Evolutionary conservation across 768 basidiomycete species (phyloP).

Genomic region (Tephrocybe rancida): DNA sequence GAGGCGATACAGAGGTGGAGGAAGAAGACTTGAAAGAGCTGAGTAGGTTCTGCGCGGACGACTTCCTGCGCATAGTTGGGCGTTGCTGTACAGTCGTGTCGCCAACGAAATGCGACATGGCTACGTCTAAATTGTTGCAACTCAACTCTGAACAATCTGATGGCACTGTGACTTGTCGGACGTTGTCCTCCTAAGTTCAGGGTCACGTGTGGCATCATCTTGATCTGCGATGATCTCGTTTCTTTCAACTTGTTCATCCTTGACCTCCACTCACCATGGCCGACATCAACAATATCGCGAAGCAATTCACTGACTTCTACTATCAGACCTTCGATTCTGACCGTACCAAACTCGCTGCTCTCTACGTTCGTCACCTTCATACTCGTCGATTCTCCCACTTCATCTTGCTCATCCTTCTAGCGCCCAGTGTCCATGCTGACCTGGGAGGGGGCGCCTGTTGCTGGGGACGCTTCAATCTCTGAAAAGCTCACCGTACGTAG

Average conservation of each 20-base stretch:
- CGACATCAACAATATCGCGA: constrained; percentile 74
- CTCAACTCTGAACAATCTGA: constrained; percentile 1
- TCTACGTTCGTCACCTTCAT: constrained; percentile 71
- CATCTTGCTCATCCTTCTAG: constrained; percentile 43
- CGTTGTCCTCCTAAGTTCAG: background rate
- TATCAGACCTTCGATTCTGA: constrained; percentile 75
- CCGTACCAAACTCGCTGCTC: constrained; percentile 52
- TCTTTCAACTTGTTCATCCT: constrained; percentile 12
- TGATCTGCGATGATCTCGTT: constrained; percentile 13
- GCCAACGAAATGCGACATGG: constrained; percentile 41
- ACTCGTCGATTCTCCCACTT: constrained; percentile 25
- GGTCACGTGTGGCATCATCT: constrained; percentile 20
- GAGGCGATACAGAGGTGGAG: constrained; percentile 28
- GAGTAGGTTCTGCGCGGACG: constrained; percentile 82
- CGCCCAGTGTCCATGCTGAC: constrained; percentile 82
- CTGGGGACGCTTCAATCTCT: constrained; percentile 56
- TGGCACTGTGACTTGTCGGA: no score
- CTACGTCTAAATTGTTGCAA: constrained; percentile 6
- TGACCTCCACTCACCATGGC: constrained; percentile 49
- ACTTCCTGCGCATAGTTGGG: constrained; percentile 80
- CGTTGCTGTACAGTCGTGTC: constrained; percentile 41
- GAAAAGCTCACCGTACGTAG: constrained; percentile 71
- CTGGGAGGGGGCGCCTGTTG: constrained; percentile 67
- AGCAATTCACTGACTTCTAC: constrained; percentile 83
- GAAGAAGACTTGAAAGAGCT: constrained; percentile 63